phyloP scores from a whole-genome alignment of 305 asterid species.

The Fraxinus sp. region DNA sequence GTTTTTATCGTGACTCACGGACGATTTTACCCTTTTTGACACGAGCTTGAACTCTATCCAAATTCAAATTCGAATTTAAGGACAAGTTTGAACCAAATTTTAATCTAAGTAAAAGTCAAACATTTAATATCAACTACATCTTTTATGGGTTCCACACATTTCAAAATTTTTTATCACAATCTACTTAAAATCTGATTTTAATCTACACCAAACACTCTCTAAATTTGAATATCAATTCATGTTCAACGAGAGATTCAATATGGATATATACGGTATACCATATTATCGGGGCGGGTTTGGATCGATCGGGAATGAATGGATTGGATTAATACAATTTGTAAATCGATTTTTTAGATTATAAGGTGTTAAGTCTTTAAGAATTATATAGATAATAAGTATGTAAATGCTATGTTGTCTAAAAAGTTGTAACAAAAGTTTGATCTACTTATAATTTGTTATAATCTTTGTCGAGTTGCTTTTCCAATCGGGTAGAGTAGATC shows the following conservation, averaged over 20 bases:
- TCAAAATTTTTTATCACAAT: too few species aligned
- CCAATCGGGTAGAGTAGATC: background rate
- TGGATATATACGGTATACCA: background rate
- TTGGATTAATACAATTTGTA: background rate
- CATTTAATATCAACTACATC: too few species aligned
- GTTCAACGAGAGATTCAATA: background rate
- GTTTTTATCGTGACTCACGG: background rate
- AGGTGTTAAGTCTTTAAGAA: background rate
- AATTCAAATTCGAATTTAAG: background rate
- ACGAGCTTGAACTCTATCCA: background rate
- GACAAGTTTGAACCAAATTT: too few species aligned
- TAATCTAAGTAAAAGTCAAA: too few species aligned
- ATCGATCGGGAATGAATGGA: background rate
- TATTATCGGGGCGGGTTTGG: background rate
- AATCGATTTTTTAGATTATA: background rate
- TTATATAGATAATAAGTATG: too few species aligned
- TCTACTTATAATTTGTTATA: background rate
- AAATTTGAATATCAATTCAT: background rate
- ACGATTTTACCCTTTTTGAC: conserved; percentile 3
- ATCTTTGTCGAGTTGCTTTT: background rate
- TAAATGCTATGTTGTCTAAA: background rate
- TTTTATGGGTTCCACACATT: too few species aligned
- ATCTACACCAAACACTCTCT: too few species aligned
- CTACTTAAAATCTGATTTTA: too few species aligned
- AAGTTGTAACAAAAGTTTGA: background rate